Evolutionary conservation across 1,284 basidiomycete genomes (phyloP).

Genomic region (Mycena sp.): DNA sequence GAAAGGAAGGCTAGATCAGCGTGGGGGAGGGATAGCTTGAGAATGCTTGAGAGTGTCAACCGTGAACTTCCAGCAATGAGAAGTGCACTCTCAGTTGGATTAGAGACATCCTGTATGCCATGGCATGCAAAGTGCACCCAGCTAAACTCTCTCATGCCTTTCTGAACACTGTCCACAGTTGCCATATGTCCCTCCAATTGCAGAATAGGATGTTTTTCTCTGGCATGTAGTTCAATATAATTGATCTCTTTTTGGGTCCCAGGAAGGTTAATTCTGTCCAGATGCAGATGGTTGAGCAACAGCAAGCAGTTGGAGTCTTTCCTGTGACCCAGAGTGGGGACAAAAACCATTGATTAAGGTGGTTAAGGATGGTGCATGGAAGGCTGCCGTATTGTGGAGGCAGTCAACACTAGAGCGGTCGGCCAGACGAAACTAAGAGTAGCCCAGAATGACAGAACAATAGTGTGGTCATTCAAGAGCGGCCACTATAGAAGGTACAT

Average conservation of each 20-base stretch:
- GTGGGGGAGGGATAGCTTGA: not conserved
- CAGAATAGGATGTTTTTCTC: not conserved
- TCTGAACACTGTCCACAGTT: not conserved
- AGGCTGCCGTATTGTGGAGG: too few species aligned
- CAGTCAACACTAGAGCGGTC: too few species aligned
- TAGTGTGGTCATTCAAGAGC: too few species aligned
- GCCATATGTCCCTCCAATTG: not conserved
- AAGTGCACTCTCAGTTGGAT: slow-evolving; percentile 2
- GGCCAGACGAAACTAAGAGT: too few species aligned
- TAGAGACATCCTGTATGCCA: not conserved
- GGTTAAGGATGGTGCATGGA: not conserved
- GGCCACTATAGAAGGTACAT: too few species aligned
- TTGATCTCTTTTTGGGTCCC: not conserved
- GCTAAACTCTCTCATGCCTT: not conserved
- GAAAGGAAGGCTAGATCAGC: slow-evolving; percentile 2
- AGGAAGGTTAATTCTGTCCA: not conserved
- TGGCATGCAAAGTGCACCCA: slow-evolving; percentile 11
- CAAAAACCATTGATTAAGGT: not conserved
- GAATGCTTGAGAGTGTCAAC: not conserved
- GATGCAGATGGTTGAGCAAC: not conserved
- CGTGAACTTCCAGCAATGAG: not conserved
- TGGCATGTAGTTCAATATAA: not conserved
- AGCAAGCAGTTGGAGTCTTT: not conserved
- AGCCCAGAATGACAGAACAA: too few species aligned
- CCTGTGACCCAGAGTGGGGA: not conserved